phyloP scores from a whole-genome alignment of 2,329 filamentous ascomycete genomes.

The Penicillium verrucosum region DNA sequence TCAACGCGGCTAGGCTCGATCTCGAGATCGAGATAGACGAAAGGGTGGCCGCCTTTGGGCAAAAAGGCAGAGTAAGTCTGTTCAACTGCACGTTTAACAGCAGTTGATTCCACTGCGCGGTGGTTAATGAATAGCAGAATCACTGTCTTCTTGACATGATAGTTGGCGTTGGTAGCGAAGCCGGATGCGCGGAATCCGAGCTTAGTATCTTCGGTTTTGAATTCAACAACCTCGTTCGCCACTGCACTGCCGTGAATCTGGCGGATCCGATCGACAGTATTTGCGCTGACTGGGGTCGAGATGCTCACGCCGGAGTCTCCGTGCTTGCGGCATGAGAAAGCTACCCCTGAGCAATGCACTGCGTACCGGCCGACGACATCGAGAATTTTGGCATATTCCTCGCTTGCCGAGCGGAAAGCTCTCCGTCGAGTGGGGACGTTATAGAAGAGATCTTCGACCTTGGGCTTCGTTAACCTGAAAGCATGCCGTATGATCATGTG shows the following conservation, averaged over 20 bases:
- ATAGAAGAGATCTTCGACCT: slow-evolving; percentile 92
- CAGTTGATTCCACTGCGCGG: slow-evolving; percentile 82
- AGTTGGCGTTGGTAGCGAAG: slow-evolving; percentile 88
- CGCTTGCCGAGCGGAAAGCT: slow-evolving; percentile 85
- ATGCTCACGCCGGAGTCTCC: slow-evolving; percentile 82
- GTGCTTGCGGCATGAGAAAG: slow-evolving; percentile 95
- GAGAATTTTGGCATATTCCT: slow-evolving; percentile 97
- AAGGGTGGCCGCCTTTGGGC: slow-evolving; percentile 91
- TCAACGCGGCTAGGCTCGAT: slow-evolving; percentile 91
- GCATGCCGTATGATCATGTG: neutral
- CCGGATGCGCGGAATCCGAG: slow-evolving; percentile 83
- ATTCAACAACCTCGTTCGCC: slow-evolving; percentile 81
- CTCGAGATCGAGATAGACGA: slow-evolving; percentile 85
- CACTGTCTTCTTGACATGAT: slow-evolving; percentile 83
- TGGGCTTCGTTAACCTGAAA: neutral
- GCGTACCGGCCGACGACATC: slow-evolving; percentile 93
- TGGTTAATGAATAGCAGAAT: slow-evolving; percentile 95
- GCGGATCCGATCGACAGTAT: slow-evolving; percentile 76
- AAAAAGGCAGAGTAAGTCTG: slow-evolving; percentile 84
- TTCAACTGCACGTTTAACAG: slow-evolving; percentile 85
- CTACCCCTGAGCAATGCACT: slow-evolving; percentile 84
- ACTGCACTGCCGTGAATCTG: slow-evolving; percentile 82
- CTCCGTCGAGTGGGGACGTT: slow-evolving; percentile 84
- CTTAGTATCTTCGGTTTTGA: slow-evolving; percentile 67
- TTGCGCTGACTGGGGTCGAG: slow-evolving; percentile 70